A percentile compares a stretch with the other conserved stretches of the same genome.
phyloP scores from a whole-genome alignment of 2,329 filamentous ascomycete genomes.

The Alternaria infectoria region DNA sequence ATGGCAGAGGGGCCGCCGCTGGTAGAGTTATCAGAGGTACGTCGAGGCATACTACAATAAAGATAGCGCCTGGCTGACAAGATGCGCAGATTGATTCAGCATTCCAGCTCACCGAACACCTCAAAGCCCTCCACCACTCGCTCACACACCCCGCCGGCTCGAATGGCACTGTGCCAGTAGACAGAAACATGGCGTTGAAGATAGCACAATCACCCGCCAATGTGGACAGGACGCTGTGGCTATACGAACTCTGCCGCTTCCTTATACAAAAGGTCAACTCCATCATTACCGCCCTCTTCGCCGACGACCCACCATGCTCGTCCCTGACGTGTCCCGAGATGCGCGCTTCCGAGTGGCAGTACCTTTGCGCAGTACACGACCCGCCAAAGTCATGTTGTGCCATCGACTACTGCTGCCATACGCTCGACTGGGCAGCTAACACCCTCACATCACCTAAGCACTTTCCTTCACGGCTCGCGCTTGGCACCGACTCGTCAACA shows the following conservation, averaged over 20 bases:
- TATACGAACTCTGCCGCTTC: slow-evolving; percentile 97
- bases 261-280: slow-evolving; percentile 93
- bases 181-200: slow-evolving; percentile 73
- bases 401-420: slow-evolving; percentile 99
- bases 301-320: slow-evolving; percentile 88
- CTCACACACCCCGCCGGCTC: slow-evolving; percentile 68
- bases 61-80: slow-evolving; percentile 23
- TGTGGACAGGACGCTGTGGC: slow-evolving; percentile 88
- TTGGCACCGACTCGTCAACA: slow-evolving; percentile 54
- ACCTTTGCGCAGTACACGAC: slow-evolving; percentile 96
- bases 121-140: slow-evolving; percentile 87
- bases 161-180: slow-evolving; percentile 72
- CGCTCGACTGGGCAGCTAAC: slow-evolving; percentile 95
- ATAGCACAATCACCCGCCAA: slow-evolving; percentile 81
- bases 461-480: slow-evolving; percentile 82
- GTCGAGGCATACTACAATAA: slow-evolving; percentile 26
- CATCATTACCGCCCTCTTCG: slow-evolving; percentile 89
- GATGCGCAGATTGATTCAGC: slow-evolving; percentile 82
- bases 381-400: slow-evolving; percentile 96
- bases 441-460: slow-evolving; percentile 93
- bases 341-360: slow-evolving; percentile 99
- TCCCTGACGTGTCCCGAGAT: slow-evolving; percentile 92
- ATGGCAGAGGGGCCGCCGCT: slow-evolving; percentile 93
- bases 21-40: slow-evolving; percentile 81
- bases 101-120: slow-evolving; percentile 96